phyloP scores from a whole-genome alignment of 345 rosid genomes.

The Eucalyptus cladocalyx region DNA sequence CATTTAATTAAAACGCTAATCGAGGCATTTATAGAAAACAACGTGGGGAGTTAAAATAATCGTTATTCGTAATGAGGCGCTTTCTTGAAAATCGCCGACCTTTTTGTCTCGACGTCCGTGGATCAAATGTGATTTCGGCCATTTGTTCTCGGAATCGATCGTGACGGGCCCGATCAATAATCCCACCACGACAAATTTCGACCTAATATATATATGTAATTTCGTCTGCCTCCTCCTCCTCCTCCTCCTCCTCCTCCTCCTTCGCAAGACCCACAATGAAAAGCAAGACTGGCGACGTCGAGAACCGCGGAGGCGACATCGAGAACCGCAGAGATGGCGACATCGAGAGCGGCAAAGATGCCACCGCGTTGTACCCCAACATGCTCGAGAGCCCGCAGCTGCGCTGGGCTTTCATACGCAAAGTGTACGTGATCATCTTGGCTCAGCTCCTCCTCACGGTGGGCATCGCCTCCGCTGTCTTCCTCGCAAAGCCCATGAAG shows the following conservation, averaged over 20 bases:
- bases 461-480: slow-evolving; percentile 30
- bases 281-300: background rate
- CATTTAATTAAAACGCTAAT: background rate
- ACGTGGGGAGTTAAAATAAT: background rate
- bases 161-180: background rate
- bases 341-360: background rate
- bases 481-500: slow-evolving; percentile 15
- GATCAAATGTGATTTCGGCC: background rate
- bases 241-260: background rate
- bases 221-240: background rate
- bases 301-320: background rate
- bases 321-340: background rate
- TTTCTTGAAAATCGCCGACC: background rate
- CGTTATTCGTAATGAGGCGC: background rate
- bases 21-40: background rate
- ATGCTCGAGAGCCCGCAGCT: slow-evolving; percentile 32
- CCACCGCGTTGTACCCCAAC: background rate
- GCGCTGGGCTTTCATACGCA: slow-evolving; percentile 64
- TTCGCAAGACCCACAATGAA: background rate
- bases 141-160: background rate
- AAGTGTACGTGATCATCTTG: slow-evolving; percentile 37
- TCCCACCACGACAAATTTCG: background rate
- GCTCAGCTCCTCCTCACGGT: slow-evolving; percentile 28
- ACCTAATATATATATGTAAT: background rate
- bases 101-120: background rate